phyloP scores from a whole-genome alignment of 148 eudicot species.

The Vaccinium corymbosum region DNA sequence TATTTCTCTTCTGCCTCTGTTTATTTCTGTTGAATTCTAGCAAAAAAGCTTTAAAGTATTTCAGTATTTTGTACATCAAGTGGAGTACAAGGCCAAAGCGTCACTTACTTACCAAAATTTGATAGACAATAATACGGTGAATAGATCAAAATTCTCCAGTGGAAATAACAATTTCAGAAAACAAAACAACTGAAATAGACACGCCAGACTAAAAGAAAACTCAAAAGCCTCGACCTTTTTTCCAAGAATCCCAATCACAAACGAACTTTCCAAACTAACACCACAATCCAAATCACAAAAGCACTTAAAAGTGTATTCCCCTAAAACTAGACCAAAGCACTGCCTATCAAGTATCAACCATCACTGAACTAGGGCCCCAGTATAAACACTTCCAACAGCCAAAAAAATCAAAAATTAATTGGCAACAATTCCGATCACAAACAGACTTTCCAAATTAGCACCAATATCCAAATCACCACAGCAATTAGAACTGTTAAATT shows the following conservation, averaged over 20 bases:
- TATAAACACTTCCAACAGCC: too few species aligned
- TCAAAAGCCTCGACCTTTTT: neutral
- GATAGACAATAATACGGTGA: neutral
- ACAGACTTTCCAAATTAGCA: slow-evolving; percentile 1
- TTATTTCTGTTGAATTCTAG: neutral
- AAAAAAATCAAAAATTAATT: neutral
- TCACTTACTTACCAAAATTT: neutral
- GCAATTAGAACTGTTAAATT: too few species aligned
- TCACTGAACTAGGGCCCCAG: neutral
- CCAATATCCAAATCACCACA: neutral
- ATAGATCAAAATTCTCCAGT: neutral
- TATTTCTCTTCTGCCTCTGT: neutral
- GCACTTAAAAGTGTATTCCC: neutral
- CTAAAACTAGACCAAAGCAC: neutral
- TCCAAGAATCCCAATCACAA: neutral
- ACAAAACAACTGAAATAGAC: neutral
- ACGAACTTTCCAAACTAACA: neutral
- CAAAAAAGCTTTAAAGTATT: neutral
- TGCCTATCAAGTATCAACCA: neutral
- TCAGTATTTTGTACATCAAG: neutral
- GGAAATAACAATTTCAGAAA: neutral
- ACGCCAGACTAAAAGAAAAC: neutral
- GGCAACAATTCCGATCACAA: neutral
- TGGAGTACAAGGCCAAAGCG: neutral
- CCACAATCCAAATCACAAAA: neutral